Conservation (phyloP, 2,329 filamentous ascomycete species). For the Tolypocladium inflatum region DNA sequence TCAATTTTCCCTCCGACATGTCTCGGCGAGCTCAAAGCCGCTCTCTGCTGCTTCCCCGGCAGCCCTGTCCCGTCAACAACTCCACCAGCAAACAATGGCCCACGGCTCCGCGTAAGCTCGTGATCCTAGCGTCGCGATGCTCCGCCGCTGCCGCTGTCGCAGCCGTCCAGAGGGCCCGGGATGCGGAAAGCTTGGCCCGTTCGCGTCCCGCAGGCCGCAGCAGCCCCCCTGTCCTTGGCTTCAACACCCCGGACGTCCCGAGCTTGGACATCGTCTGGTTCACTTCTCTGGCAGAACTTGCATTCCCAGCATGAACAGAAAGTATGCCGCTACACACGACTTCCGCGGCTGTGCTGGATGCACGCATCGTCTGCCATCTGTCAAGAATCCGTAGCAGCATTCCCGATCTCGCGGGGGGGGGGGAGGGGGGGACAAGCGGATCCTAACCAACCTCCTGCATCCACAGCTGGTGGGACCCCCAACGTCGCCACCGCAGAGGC, state of each 20-base stretch:
- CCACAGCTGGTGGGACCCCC: background rate
- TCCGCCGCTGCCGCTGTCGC: background rate
- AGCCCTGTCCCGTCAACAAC: too few species aligned
- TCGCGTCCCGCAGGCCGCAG: background rate
- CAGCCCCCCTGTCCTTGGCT: background rate
- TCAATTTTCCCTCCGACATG: background rate
- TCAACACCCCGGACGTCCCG: too few species aligned
- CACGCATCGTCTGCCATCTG: background rate
- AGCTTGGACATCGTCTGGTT: background rate
- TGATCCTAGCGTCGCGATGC: background rate
- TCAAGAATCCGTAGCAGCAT: background rate
- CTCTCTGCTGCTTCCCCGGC: background rate
- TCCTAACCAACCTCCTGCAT: background rate
- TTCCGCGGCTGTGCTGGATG: background rate
- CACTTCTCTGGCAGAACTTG: too few species aligned
- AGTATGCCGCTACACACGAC: background rate
- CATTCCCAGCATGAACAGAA: too few species aligned
- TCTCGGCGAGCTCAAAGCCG: background rate
- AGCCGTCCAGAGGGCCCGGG: background rate
- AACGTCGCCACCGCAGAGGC: background rate
- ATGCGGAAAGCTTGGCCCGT: background rate
- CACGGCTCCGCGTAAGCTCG: background rate
- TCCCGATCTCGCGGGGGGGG: background rate
- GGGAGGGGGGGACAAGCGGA: background rate
- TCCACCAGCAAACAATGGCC: too few species aligned